Evolutionary conservation across 1,284 basidiomycete genomes (phyloP), one percentile per base, ranked within the genome.

Genomic region (Microbotryum saponariae): DNA sequence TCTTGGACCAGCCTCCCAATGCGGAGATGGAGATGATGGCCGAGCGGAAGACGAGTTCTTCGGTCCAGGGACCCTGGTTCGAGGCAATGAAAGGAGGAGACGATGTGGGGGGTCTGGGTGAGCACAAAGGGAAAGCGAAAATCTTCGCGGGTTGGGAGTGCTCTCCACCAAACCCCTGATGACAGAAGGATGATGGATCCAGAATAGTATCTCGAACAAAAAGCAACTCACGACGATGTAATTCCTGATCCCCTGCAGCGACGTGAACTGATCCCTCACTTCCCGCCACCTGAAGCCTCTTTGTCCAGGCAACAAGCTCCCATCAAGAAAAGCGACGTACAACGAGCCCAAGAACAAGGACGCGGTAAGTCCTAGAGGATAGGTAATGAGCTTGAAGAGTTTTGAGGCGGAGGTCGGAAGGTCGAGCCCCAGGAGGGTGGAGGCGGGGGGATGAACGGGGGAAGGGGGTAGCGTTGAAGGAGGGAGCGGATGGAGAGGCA

Each of bases 11-110:
- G n/a, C 83, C 82, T 0, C 84, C 82, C 44, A 91, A 79, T 58
- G 85, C 78, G 64, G 89, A 88, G 1, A 85, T 80, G 2, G 85
- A 78, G 23, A 97, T 79, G 50, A 94, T 82, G 73, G 89, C 92
- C 0, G 87, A 85, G 29, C 96, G 81, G 74, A 97, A 98, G 3
- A 92, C 88, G 27, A 97, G 70, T 74, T 98, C 94, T 77, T 98
- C 94, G 0, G 92, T 92, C 42, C 91, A 74, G 0, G 94, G 94
- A 0, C 84, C 92, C 88, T 93, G 66, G 0, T 42, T 25, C 59
- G 37, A 31, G 31, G 7, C 9, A 9, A 31, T 31, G 31, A 5
- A 42, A n/a, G 29, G 27, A 37, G 51, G 27, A 37, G 51, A 37
- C 27, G n/a, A 42, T 29, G 57, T 37, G 51, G 29, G 56, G 52